These are phyloP conservation scores for Solanum gracilifrons DNA, from an alignment of 257 asterid genomes.

Conservation along the genomic window DNA sequence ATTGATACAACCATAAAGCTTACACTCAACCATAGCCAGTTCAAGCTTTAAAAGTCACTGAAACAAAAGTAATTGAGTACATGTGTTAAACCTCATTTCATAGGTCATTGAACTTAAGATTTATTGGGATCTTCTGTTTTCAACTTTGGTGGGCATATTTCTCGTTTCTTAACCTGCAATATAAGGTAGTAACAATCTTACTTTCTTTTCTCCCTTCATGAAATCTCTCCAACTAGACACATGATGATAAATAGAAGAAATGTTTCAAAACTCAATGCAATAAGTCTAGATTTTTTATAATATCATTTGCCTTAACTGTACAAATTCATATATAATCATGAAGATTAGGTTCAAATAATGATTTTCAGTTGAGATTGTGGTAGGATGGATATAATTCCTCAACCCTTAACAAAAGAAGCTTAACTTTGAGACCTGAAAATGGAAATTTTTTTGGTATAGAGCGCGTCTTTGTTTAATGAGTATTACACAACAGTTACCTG, in stretches of 20 bases:
- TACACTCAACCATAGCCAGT: too few species aligned
- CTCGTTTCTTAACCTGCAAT: slow-evolving; percentile 77
- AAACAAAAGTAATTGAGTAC: too few species aligned
- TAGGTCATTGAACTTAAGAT: too few species aligned
- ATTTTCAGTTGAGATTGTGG: too few species aligned
- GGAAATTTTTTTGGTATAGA: neutral
- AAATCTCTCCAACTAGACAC: slow-evolving; percentile 99
- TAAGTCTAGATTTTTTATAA: neutral
- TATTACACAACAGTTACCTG: too few species aligned
- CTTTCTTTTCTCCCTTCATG: slow-evolving; percentile 95
- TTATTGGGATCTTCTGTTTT: too few species aligned
- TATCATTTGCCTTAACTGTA: neutral
- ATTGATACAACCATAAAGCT: too few species aligned
- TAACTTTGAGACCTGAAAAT: neutral
- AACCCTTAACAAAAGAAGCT: neutral
- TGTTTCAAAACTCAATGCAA: neutral
- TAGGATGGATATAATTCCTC: neutral
- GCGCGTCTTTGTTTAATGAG: neutral
- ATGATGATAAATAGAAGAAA: slow-evolving; percentile 33
- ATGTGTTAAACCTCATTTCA: too few species aligned
- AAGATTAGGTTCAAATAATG: neutral
- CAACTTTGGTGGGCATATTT: slow-evolving; percentile 89
- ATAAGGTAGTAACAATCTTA: slow-evolving; percentile 2
- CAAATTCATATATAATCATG: neutral
- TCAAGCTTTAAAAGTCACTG: too few species aligned